Percentiles rank a stretch among this genome's conserved stretches.
Evolutionary conservation across 345 rosid species (phyloP).

Genomic region (Eucalyptus regnans): DNA sequence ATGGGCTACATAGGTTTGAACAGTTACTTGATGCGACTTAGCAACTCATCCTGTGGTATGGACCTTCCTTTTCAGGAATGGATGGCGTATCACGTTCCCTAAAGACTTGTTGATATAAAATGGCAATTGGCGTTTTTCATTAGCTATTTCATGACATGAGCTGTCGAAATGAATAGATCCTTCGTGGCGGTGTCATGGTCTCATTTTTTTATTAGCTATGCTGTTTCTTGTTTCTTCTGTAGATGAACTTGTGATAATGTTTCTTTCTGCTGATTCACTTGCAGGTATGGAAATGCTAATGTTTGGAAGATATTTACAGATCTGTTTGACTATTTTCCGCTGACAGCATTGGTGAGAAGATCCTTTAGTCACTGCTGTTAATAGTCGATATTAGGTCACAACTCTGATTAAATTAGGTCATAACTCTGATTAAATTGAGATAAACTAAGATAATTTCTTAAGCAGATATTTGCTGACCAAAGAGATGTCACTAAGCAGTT

Average conservation of each 20-base stretch:
- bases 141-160: neutral
- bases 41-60: neutral
- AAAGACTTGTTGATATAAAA: neutral
- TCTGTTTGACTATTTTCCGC: constrained; percentile 94
- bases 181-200: neutral
- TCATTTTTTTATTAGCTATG: neutral
- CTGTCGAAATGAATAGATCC: neutral
- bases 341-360: constrained; percentile 89
- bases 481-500: neutral
- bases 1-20: neutral
- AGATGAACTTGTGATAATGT: neutral
- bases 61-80: neutral
- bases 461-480: neutral
- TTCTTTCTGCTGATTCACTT: constrained; percentile 1
- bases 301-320: constrained; percentile 98
- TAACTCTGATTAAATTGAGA: neutral
- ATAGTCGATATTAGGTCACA: neutral
- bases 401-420: neutral
- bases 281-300: constrained; percentile 97
- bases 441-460: neutral
- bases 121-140: neutral
- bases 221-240: neutral
- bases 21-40: neutral
- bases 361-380: neutral
- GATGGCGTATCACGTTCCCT: neutral